Evolutionary conservation across 495 filamentous ascomycete genomes (phyloP), one percentile per base, ranked within the genome.

Genomic region (Neurospora tetrasperma): DNA sequence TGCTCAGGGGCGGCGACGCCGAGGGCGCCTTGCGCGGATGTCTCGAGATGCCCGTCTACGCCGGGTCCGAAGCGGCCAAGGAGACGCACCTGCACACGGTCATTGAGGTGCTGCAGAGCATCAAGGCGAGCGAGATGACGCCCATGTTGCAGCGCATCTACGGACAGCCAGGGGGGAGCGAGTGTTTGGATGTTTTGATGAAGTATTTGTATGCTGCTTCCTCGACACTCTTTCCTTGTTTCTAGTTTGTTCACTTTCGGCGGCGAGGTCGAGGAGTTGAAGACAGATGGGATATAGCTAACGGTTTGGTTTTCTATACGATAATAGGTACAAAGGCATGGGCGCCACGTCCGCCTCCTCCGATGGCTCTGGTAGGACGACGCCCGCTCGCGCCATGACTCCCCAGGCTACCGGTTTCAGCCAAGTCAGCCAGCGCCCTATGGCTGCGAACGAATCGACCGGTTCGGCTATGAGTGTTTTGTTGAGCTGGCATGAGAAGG

Each of bases 401-500:
- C 93, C 94, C 42, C 93, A 97, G 82, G 83, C 86, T 70, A 97
- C 94, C 6, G 93, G 78, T 6, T 97, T 97, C 83, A 92, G 91
- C 75, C 94, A 97, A 82, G 88, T 94, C 74, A 89, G 91, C 71
- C 84, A 84, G 16, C 85, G 93, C 46, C 88, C 90, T 48, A 86
- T 90, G 23, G 88, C 72, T 7, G 41, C 87, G 23, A 90, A 88
- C 75, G 93, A 94, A 73, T 91, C 91, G 72, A 91, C 92, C 75
- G 92, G 93, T 69, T 89, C 93, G 76, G 91, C 90, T 66, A 97
- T 97, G 94, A 97, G 94, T 75, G 94, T 98, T 62, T 78, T 98
- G 78, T 83, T 98, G 75, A 96, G 91, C 79, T 98, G 94, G 94
- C 94, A 97, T 78, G 94, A 98, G 87, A 97, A 96, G 86, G 84